phyloP scores from a whole-genome alignment of 2,329 filamentous ascomycete species.

The Colletotrichum incanum region DNA sequence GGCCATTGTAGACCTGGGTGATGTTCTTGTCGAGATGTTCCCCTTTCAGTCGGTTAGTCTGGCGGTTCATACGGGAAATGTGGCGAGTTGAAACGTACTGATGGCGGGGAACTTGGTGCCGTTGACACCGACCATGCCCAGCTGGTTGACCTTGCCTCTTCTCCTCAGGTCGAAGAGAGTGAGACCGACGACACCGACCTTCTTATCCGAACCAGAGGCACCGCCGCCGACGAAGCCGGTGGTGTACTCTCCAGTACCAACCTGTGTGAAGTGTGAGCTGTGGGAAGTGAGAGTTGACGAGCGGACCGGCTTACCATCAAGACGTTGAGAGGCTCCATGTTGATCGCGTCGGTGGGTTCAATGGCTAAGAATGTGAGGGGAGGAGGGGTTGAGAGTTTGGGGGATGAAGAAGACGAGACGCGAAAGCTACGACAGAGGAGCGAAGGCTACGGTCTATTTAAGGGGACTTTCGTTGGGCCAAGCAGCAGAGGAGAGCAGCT shows the following conservation, averaged over 20 bases:
- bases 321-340: conserved; percentile 75
- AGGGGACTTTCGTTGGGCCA: conserved; percentile 20
- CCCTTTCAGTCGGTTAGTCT: conserved; percentile 61
- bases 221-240: conserved; percentile 92
- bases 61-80: background rate
- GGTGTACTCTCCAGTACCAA: conserved; percentile 96
- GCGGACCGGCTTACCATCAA: conserved; percentile 71
- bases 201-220: conserved; percentile 92
- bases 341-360: conserved; percentile 42
- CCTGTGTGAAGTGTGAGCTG: conserved; percentile 58
- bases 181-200: conserved; percentile 92
- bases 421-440: background rate
- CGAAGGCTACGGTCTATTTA: conserved; percentile 30
- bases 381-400: conserved; percentile 9
- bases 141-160: conserved; percentile 87
- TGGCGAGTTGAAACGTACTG: conserved; percentile 67
- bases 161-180: conserved; percentile 91
- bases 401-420: conserved; percentile 17
- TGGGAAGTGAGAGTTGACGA: conserved; percentile 7
- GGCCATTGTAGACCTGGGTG: conserved; percentile 86
- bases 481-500: conserved; percentile 7
- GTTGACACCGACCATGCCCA: conserved; percentile 92
- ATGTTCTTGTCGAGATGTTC: conserved; percentile 92
- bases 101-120: conserved; percentile 94
- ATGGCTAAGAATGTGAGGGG: conserved; percentile 16